Percentiles rank a stretch among this genome's conserved stretches.
These are phyloP conservation scores for Schoenoplectus tabernaemontani DNA, from an alignment of 202 grass and related monocot genomes.

Conservation along the genomic window DNA sequence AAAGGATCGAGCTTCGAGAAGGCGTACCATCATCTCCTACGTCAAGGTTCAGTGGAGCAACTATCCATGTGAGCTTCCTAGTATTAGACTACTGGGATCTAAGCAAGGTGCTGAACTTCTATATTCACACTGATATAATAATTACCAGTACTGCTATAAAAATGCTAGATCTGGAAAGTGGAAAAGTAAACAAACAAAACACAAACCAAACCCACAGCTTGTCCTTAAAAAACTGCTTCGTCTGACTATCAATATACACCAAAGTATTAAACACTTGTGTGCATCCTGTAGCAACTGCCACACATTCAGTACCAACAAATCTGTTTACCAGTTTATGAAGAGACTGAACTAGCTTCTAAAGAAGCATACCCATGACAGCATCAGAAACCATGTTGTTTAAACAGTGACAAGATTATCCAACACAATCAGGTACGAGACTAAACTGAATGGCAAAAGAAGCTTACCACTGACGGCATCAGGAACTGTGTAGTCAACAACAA, in stretches of 20 bases:
- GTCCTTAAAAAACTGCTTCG: background rate
- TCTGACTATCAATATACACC: background rate
- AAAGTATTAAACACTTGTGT: background rate
- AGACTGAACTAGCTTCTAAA: background rate
- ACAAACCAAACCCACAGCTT: background rate
- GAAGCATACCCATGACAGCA: constrained; percentile 54
- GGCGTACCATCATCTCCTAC: too few relatives aligned
- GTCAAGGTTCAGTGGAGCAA: too few relatives aligned
- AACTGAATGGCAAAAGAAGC: background rate
- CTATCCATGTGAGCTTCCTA: too few relatives aligned
- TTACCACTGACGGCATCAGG: constrained; percentile 82
- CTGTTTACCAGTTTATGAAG: background rate
- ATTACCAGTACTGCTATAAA: background rate
- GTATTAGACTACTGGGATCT: too few relatives aligned
- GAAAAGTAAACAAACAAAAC: background rate
- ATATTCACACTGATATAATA: background rate
- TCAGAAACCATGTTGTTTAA: constrained; percentile 64
- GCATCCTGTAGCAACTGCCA: background rate
- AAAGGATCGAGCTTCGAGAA: too few relatives aligned
- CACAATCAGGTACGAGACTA: background rate
- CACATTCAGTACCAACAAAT: background rate
- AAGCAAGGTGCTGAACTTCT: background rate
- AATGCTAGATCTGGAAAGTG: background rate
- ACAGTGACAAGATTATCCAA: constrained; percentile 35
- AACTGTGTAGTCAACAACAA: constrained; percentile 88